Evolutionary conservation across 1,284 basidiomycete species (phyloP), one percentile per base, ranked within the genome.

Genomic region (Athelia sp.): DNA sequence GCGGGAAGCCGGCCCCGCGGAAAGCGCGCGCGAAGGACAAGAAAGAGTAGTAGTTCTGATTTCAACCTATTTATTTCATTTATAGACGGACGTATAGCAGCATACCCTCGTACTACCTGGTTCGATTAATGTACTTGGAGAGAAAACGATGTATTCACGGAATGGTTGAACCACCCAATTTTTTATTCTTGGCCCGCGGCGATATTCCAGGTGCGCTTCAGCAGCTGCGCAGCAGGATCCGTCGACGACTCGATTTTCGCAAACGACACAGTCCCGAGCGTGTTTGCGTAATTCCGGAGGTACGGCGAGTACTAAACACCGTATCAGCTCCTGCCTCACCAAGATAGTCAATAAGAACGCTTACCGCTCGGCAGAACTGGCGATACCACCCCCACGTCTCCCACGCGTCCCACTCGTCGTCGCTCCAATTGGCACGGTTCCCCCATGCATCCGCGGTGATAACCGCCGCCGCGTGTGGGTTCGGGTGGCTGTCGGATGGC

Each of bases 381-480:
- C 87, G 74, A 59, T 87, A 92, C 90, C 90, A 93, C 4, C 86
- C 83, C 84, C 88, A 90, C 0, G 85, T 87, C 67, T 87, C 84
- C 89, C 89, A 92, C 3, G 77, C 72, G 59, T 77, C 75, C 90
- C 91, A 93, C 50, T 86, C 81, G 22, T 81, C 74, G 36, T 78
- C 72, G 32, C 72, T 72, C 88, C 88, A 90, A 36, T 71, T 76
- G 4, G 69, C 71, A n/a, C 86, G 82, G 47, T 79, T 79, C 42
- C 79, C 72, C 87, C 89, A 91, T 1, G 79, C 75, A 13, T 73
- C 69, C 55, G 83, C 79, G 2, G 74, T 72, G 40, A 84, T 74
- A 43, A 84, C 78, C 23, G 68, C 70, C 26, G 67, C 69, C 0
- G 75, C 70, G 46, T 71, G 64, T 1, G 74, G 69, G 51, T 76